phyloP scores from a whole-genome alignment of 306 rosid species.

The Vicia villosa region DNA sequence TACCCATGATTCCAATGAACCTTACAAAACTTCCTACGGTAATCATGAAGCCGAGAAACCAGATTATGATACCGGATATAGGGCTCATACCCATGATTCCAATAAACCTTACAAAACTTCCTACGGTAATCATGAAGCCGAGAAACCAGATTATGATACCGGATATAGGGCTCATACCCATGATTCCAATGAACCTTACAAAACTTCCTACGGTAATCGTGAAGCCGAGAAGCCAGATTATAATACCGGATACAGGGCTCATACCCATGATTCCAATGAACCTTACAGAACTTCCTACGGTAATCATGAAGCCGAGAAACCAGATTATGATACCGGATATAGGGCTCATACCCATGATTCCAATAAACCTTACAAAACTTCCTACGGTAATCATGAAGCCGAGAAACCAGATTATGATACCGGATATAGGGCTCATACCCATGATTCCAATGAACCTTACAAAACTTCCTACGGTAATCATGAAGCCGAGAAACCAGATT shows the following conservation, averaged over 20 bases:
- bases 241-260: background rate
- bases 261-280: background rate
- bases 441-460: too few relatives aligned
- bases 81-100: too few relatives aligned
- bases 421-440: fast-evolving
- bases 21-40: background rate
- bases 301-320: background rate
- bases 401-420: background rate
- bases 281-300: background rate
- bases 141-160: background rate
- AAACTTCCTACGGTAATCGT: background rate
- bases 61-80: background rate
- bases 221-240: background rate
- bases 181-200: background rate
- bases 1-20: background rate
- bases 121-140: background rate
- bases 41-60: background rate
- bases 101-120: too few relatives aligned
- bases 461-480: too few relatives aligned
- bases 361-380: background rate
- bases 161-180: background rate
- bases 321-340: background rate
- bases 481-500: background rate
- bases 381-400: background rate
- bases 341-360: background rate